Evolutionary conservation across 2,329 filamentous ascomycete genomes (phyloP).

Genomic region (Aspergillus unguis): DNA sequence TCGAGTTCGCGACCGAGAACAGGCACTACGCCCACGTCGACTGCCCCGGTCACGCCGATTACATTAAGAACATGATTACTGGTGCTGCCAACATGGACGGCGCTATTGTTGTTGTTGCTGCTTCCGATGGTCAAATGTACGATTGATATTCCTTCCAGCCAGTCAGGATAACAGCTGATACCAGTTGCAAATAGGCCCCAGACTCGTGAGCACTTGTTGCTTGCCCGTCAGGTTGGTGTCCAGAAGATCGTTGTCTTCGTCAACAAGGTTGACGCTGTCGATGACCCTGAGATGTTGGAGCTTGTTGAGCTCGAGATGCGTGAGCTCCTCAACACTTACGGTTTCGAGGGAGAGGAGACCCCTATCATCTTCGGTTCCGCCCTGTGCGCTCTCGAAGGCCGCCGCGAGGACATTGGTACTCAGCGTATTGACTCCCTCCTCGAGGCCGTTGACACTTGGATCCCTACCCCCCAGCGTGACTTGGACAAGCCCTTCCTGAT

Average conservation of each 20-base stretch:
- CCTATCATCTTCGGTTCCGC: conserved; percentile 97
- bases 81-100: conserved; percentile 99
- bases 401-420: conserved; percentile 80
- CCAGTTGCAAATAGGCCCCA: conserved; percentile 62
- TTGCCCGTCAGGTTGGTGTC: conserved; percentile 96
- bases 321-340: conserved; percentile 86
- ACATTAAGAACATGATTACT: conserved; percentile 99
- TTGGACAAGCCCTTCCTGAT: conserved; percentile 99
- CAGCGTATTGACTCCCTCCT: conserved; percentile 90
- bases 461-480: conserved; percentile 89
- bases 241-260: conserved; percentile 98
- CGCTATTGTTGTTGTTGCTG: conserved; percentile 96
- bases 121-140: conserved; percentile 95
- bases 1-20: conserved; percentile 92
- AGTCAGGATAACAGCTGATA: conserved; percentile 19
- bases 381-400: conserved; percentile 85
- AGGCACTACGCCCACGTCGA: conserved; percentile 99
- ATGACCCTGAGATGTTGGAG: conserved; percentile 99
- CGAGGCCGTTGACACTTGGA: conserved; percentile 87
- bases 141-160: conserved; percentile 12
- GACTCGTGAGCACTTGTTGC: conserved; percentile 95
- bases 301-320: conserved; percentile 99
- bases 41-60: conserved; percentile 99
- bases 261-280: conserved; percentile 97
- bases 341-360: conserved; percentile 96